phyloP scores from a whole-genome alignment of 495 filamentous ascomycete genomes.

The Gamarada debralockiae region DNA sequence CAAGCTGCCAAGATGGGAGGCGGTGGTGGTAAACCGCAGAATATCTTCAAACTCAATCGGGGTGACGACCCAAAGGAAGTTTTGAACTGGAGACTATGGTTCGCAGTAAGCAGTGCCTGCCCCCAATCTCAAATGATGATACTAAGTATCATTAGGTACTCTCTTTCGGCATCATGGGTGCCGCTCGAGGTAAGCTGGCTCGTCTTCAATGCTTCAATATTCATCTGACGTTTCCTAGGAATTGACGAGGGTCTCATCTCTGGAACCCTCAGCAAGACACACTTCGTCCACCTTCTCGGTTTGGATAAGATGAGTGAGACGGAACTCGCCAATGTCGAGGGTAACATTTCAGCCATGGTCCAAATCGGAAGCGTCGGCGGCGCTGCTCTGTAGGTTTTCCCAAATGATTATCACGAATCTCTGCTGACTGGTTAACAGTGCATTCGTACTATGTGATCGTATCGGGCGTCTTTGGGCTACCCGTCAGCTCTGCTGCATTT shows the following conservation, averaged over 20 bases:
- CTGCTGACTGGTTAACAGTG: conserved; percentile 26
- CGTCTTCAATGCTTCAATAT: no score
- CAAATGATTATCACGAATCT: neutral
- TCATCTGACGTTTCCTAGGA: no score
- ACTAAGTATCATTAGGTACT: neutral
- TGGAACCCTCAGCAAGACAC: conserved; percentile 56
- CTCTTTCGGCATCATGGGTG: conserved; percentile 36
- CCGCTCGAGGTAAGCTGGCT: conserved; percentile 62
- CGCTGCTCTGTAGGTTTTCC: conserved; percentile 52
- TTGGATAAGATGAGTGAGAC: conserved; percentile 48
- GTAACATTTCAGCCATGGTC: conserved; percentile 69
- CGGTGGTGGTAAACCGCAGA: conserved; percentile 61
- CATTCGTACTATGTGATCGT: conserved; percentile 63
- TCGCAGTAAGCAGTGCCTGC: no score
- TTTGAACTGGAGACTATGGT: conserved; percentile 59
- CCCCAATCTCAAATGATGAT: neutral
- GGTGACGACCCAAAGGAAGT: conserved; percentile 55
- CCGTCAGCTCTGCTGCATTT: conserved; percentile 58
- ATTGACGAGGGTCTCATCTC: conserved; percentile 70
- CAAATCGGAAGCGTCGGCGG: conserved; percentile 65
- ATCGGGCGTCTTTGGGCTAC: conserved; percentile 65
- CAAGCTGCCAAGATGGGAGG: conserved; percentile 46
- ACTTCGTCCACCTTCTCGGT: conserved; percentile 58
- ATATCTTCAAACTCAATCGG: conserved; percentile 58
- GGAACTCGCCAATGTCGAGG: conserved; percentile 59